Conservation (phyloP, 331 rosid genomes). For the Spiraea crenata region DNA sequence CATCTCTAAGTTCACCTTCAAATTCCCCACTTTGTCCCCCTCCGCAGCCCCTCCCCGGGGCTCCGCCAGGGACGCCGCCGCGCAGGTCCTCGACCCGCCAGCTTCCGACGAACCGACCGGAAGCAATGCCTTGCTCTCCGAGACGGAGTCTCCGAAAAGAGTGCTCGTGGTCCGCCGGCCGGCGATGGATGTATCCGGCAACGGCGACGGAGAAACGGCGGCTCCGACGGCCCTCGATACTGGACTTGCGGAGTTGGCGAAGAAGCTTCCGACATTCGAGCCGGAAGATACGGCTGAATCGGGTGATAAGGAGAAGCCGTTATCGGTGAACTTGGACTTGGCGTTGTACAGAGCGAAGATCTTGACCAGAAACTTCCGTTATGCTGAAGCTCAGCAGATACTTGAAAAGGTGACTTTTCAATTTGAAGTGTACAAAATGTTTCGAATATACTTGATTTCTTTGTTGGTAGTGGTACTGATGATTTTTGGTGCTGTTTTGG, state of each 20-base stretch:
- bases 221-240: slow-evolving; percentile 43
- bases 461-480: background rate
- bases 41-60: slow-evolving; percentile 43
- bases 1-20: slow-evolving; percentile 45
- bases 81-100: slow-evolving; percentile 38
- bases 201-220: slow-evolving; percentile 18
- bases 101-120: background rate
- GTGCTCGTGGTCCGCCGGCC: slow-evolving; percentile 77
- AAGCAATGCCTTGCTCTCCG: slow-evolving; percentile 2
- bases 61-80: slow-evolving; percentile 47
- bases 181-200: slow-evolving; percentile 46
- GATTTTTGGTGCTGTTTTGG: background rate
- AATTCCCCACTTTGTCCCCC: slow-evolving; percentile 41
- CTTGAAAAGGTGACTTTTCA: slow-evolving; percentile 48
- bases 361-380: slow-evolving; percentile 48
- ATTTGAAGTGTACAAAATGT: background rate
- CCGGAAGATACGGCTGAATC: slow-evolving; percentile 49
- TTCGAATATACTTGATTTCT: slow-evolving; percentile 1
- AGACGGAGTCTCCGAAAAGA: slow-evolving; percentile 26
- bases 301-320: slow-evolving; percentile 50
- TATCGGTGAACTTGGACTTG: slow-evolving; percentile 85
- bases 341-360: slow-evolving; percentile 73
- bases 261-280: slow-evolving; percentile 79
- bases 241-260: slow-evolving; percentile 60
- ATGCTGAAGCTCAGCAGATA: slow-evolving; percentile 55